These are phyloP conservation scores for Penicillium concentricum DNA, from an alignment of 2,329 filamentous ascomycete genomes.

Conservation along the genomic window DNA sequence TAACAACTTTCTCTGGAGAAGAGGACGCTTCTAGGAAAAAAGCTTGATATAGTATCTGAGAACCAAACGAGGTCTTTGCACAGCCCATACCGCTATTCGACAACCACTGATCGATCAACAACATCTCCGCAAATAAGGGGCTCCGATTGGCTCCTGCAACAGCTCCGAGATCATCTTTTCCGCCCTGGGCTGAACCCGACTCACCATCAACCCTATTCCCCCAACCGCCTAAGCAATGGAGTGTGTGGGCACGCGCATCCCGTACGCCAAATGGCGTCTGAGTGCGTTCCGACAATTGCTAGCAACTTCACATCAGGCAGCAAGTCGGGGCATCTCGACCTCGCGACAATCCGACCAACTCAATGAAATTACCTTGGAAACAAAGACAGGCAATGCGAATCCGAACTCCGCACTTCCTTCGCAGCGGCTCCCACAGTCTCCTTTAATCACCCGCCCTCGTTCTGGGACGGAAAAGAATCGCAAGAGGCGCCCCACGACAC, in stretches of 20 bases:
- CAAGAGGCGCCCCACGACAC: slow-evolving; percentile 26
- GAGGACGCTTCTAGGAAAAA: no score
- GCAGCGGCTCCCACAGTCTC: slow-evolving; percentile 37
- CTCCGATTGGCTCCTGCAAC: slow-evolving; percentile 16
- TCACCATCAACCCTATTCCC: neutral
- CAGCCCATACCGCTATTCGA: neutral
- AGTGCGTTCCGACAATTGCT: slow-evolving; percentile 25
- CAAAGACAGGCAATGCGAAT: neutral
- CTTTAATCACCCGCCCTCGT: slow-evolving; percentile 29
- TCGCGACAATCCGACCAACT: neutral
- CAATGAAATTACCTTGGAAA: neutral
- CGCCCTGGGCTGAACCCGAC: neutral
- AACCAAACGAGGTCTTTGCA: neutral
- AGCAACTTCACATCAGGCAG: neutral
- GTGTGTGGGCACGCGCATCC: slow-evolving; percentile 23
- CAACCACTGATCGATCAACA: neutral
- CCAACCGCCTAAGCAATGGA: slow-evolving; percentile 24
- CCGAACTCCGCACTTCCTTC: slow-evolving; percentile 23
- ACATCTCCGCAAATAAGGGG: slow-evolving; percentile 17
- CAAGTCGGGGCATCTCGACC: slow-evolving; percentile 15
- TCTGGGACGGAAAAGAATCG: slow-evolving; percentile 19
- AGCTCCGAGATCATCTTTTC: slow-evolving; percentile 9
- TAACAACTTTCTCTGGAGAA: neutral
- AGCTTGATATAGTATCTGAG: neutral
- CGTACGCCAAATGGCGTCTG: slow-evolving; percentile 36